Evolutionary conservation across 2,329 filamentous ascomycete species (phyloP), one percentile per base, ranked within the genome.

Genomic region (Aurifilum marmelostoma): DNA sequence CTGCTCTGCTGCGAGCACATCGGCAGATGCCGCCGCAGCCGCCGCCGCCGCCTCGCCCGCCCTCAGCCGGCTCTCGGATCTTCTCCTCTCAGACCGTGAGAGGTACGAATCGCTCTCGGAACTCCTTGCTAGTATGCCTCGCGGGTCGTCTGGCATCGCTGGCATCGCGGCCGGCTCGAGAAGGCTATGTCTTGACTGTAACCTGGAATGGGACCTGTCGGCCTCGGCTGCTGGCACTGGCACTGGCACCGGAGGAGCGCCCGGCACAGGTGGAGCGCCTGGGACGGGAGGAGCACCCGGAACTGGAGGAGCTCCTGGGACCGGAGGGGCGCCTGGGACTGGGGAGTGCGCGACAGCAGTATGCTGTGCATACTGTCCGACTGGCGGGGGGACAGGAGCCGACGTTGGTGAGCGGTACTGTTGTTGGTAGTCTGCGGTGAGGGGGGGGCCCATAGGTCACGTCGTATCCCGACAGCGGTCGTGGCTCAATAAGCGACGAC

Each of bases 101-200:
- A 78, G 71, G 70, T 83, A 81, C 2, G 79, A 78, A 52, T 85
- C 83, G 69, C 78, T 83, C 29, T 78, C 82, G 1, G 84, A 83
- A 8, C 52, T 64, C 56, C 76, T 77, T 63, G 81, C 78, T 6
- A 80, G 74, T 34, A 84, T 73, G 1, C 85, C 85, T 52, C 81
- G 82, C 0, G 85, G 83, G 72, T 88, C 86, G 9, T 79, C 72
- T 0, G 87, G 87, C 80, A 87, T 86, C 0, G 81, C 70, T 4
- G 87, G 87, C 86, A 89, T 89, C 0, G 80, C 64, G 0, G 79
- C 76, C 0, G 77, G 77, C 3, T 76, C 73, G 34, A 72, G 73
- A 24, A 78, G 71, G 27, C 81, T 79, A 24, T 80, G 80, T 60
- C 81, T 79, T 3, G 84, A 83, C 52, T 78, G 77, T 3, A 82